Percentiles rank a stretch among this genome's conserved stretches.
These are phyloP conservation scores for Colletotrichum sp. DNA, from an alignment of 2,329 filamentous ascomycete species.

Conservation along the genomic window DNA sequence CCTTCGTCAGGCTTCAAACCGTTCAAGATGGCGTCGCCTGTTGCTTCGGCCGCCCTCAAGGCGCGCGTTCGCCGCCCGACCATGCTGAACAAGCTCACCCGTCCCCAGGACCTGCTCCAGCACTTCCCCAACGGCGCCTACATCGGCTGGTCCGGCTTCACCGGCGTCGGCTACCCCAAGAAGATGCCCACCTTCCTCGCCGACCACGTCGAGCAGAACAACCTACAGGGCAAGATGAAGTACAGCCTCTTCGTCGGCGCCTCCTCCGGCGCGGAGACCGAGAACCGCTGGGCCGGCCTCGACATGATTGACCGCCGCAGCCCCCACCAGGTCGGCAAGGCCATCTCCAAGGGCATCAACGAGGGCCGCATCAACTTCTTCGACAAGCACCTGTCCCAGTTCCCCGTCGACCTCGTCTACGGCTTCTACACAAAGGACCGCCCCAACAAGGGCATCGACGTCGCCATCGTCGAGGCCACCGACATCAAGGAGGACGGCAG, in stretches of 20 bases:
- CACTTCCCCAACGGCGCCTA: constrained; percentile 87
- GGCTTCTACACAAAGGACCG: constrained; percentile 86
- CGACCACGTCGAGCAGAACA: constrained; percentile 88
- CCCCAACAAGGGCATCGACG: constrained; percentile 76
- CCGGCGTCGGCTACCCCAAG: constrained; percentile 88
- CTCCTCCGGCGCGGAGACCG: constrained; percentile 88
- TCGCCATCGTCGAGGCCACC: constrained; percentile 84
- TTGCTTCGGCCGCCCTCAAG: constrained; percentile 76
- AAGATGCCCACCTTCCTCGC: constrained; percentile 85
- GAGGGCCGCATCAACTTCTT: constrained; percentile 89
- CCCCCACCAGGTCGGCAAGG: constrained; percentile 90
- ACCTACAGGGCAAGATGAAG: constrained; percentile 80
- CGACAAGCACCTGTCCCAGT: constrained; percentile 94
- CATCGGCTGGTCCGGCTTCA: constrained; percentile 91
- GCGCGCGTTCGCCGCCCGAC: constrained; percentile 77
- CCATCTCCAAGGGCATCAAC: constrained; percentile 90
- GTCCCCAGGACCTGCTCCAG: constrained; percentile 79
- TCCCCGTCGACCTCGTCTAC: constrained; percentile 85
- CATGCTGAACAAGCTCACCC: constrained; percentile 80
- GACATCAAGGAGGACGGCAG: constrained; percentile 89
- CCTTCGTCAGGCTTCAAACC: not conserved
- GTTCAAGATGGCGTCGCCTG: constrained; percentile 52
- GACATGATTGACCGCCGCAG: constrained; percentile 89
- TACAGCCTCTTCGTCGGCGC: constrained; percentile 90
- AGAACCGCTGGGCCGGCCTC: constrained; percentile 87